Conservation (phyloP, 169 alveolate genomes). For the Babesia bovis region DNA sequence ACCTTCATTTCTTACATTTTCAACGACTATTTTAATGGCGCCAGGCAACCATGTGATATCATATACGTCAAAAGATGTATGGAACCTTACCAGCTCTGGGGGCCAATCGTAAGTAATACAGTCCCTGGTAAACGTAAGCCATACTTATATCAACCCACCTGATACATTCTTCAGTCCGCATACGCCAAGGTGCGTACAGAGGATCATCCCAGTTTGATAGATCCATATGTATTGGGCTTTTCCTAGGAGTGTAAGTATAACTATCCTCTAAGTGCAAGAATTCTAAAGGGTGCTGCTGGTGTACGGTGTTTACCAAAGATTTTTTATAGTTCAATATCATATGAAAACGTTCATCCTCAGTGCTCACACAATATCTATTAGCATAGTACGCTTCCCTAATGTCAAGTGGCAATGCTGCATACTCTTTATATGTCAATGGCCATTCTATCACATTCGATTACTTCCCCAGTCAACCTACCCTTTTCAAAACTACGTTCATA, state of each 20-base stretch:
- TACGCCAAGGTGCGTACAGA: constrained; percentile 71
- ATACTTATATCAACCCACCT: constrained; percentile 3
- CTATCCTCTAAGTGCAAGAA: constrained; percentile 67
- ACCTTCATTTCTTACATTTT: constrained; percentile 57
- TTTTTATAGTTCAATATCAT: constrained; percentile 41
- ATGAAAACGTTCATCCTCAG: constrained; percentile 37
- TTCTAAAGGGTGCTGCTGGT: constrained; percentile 36
- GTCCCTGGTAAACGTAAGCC: constrained; percentile 44
- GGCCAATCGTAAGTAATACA: constrained; percentile 78
- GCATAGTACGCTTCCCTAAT: constrained; percentile 64
- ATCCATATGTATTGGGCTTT: constrained; percentile 66
- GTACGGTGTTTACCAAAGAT: constrained; percentile 25
- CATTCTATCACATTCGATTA: constrained; percentile 41
- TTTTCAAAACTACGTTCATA: constrained; percentile 52
- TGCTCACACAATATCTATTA: constrained; percentile 45
- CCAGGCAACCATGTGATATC: constrained; percentile 80
- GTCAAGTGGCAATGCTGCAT: constrained; percentile 64
- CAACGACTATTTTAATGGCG: constrained; percentile 67
- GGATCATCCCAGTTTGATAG: constrained; percentile 78
- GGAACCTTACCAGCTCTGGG: constrained; percentile 64
- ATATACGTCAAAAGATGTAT: constrained; percentile 72
- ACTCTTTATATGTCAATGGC: constrained; percentile 71
- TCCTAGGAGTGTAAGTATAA: constrained; percentile 68
- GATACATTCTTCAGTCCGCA: constrained; percentile 71
- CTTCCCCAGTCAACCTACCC: constrained; percentile 14